A percentile compares a stretch with the other conserved stretches of the same genome.
These are phyloP conservation scores for Seminavis robusta DNA, from an alignment of 108 stramenopile species.

Conservation along the genomic window DNA sequence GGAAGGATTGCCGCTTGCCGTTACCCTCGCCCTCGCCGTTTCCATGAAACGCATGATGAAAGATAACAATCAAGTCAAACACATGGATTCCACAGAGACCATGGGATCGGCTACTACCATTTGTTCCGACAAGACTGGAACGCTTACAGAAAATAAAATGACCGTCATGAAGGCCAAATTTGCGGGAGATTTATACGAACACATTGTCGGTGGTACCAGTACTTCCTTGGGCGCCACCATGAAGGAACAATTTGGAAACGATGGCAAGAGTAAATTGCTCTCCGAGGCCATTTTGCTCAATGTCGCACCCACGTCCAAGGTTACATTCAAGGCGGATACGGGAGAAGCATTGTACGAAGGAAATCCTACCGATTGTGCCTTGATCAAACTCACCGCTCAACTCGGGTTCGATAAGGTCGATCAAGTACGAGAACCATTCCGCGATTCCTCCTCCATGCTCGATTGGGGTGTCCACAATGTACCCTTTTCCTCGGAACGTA, in stretches of 20 bases:
- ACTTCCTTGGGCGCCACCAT: conserved; percentile 45
- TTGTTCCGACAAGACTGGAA: conserved; percentile 97
- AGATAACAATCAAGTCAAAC: conserved; percentile 94
- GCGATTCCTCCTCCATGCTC: no score
- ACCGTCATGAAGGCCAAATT: conserved; percentile 64
- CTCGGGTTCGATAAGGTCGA: conserved; percentile 61
- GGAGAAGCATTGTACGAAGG: no score
- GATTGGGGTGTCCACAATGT: no score
- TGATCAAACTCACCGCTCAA: conserved; percentile 61
- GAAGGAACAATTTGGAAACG: conserved; percentile 32
- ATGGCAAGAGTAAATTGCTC: conserved; percentile 37
- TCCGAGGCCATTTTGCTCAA: conserved; percentile 55
- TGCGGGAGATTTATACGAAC: no score
- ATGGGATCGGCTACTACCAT: conserved; percentile 99
- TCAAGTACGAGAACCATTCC: conserved; percentile 44
- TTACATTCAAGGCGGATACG: no score
- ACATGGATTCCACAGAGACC: conserved; percentile 96
- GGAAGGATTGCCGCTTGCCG: conserved; percentile 98
- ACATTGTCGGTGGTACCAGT: no score
- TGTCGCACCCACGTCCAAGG: no score
- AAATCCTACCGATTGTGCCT: conserved; percentile 66
- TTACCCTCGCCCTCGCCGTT: conserved; percentile 92
- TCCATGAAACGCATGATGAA: conserved; percentile 91
- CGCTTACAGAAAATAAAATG: conserved; percentile 95
- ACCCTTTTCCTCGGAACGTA: no score